A percentile compares a stretch with the other conserved stretches of the same genome.
Conservation (phyloP, 208 protist genomes). For the Leishmania amazonensis region DNA sequence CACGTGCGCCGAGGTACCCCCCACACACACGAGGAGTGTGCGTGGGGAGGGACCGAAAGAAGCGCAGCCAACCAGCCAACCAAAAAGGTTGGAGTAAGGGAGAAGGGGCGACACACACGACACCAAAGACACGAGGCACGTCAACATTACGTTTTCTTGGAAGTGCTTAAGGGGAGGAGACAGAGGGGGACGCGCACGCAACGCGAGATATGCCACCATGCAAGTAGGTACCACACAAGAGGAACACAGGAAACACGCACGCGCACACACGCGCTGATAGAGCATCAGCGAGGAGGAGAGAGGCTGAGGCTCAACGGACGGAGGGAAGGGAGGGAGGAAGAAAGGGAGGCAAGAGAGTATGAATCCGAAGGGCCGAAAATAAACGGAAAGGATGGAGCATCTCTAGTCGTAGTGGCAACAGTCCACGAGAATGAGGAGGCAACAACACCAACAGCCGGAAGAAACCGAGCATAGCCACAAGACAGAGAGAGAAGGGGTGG, state of each 20-base stretch:
- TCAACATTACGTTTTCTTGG: not conserved
- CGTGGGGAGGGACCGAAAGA: not conserved
- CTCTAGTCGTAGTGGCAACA: not conserved
- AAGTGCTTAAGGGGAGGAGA: not conserved
- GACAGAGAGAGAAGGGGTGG: not conserved
- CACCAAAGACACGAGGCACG: conserved; percentile 10
- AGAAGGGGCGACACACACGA: not conserved
- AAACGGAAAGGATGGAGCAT: not conserved
- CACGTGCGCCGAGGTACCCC: no score
- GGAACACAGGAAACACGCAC: not conserved
- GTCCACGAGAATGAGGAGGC: not conserved
- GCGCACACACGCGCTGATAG: no score
- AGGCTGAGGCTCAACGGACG: no score
- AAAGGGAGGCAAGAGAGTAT: not conserved
- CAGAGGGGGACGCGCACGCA: not conserved
- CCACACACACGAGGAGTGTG: not conserved
- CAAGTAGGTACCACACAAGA: not conserved
- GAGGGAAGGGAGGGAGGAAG: not conserved
- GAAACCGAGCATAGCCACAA: not conserved
- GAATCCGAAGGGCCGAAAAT: not conserved
- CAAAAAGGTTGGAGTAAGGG: no score
- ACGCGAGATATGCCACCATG: not conserved
- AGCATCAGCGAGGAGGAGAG: no score
- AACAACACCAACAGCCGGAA: not conserved
- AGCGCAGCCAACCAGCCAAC: not conserved